Conservation (phyloP, 2,329 filamentous ascomycete species). For the Fusarium circinatum region DNA sequence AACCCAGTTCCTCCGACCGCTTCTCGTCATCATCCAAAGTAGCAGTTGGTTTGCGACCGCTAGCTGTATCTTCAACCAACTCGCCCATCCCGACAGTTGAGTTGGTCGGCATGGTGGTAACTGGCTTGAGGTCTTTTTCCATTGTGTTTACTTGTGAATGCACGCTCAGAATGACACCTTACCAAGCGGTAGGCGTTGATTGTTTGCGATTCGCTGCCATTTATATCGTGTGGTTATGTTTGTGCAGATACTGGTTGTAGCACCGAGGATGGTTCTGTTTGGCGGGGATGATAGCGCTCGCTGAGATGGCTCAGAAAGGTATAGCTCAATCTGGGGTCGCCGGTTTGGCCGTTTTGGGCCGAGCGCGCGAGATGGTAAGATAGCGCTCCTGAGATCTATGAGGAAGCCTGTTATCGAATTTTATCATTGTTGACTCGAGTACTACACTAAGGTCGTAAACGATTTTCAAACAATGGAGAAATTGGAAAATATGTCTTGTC, state of each 20-base stretch:
- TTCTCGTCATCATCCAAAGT: background rate
- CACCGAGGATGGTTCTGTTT: background rate
- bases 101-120: background rate
- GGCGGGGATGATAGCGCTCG: background rate
- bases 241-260: fast-evolving
- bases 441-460: fast-evolving
- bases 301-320: background rate
- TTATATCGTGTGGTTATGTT: background rate
- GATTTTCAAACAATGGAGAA: fast-evolving
- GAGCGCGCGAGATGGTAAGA: background rate
- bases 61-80: background rate
- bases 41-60: fast-evolving
- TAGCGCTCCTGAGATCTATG: fast-evolving
- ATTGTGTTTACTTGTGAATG: fast-evolving
- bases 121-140: background rate
- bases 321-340: background rate
- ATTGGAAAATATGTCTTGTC: background rate
- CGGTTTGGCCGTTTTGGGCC: background rate
- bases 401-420: too few relatives aligned
- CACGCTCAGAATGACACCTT: fast-evolving
- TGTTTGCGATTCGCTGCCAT: background rate
- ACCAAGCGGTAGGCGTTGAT: fast-evolving
- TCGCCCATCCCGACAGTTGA: background rate
- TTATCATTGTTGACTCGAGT: too few relatives aligned
- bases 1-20: fast-evolving